These are phyloP conservation scores for Fusarium cicatricum DNA, from an alignment of 2,329 filamentous ascomycete genomes.

Conservation along the genomic window DNA sequence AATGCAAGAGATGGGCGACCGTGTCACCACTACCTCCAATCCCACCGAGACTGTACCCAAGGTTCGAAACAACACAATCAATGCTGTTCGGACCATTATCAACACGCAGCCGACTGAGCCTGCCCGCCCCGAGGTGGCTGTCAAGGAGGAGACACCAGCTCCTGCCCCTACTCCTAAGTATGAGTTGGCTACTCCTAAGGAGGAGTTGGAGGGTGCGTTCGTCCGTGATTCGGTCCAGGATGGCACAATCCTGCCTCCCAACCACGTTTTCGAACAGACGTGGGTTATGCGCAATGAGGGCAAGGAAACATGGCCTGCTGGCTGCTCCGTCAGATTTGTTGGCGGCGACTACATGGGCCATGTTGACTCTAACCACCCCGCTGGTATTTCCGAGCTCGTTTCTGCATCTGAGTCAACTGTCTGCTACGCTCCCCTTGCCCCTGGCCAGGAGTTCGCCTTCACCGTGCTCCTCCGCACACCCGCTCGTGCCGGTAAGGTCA, in stretches of 20 bases:
- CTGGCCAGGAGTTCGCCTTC: constrained; percentile 81
- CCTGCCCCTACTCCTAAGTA: constrained; percentile 2
- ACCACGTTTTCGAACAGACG: constrained; percentile 83
- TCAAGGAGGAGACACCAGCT: constrained; percentile 20
- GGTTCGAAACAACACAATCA: constrained; percentile 57
- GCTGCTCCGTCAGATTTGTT: constrained; percentile 89
- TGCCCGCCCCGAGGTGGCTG: constrained; percentile 9
- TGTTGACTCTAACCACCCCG: constrained; percentile 80
- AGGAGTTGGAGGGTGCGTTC: constrained; percentile 66
- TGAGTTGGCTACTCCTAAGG: constrained; percentile 39
- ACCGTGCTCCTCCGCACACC: constrained; percentile 87
- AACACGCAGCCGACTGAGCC: constrained; percentile 71
- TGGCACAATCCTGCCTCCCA: constrained; percentile 74
- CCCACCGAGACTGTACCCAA: constrained; percentile 56
- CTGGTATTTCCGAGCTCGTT: constrained; percentile 78
- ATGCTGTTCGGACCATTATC: constrained; percentile 73
- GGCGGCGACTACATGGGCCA: constrained; percentile 98
- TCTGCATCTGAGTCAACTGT: constrained; percentile 85
- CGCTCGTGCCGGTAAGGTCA: constrained; percentile 75
- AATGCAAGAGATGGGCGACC: constrained; percentile 78
- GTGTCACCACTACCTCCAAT: constrained; percentile 56
- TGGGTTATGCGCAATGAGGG: constrained; percentile 93
- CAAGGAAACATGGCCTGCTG: constrained; percentile 80
- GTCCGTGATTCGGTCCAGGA: constrained; percentile 81
- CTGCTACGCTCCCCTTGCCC: constrained; percentile 71